These are phyloP conservation scores for Penicillium angulare DNA, from an alignment of 495 filamentous ascomycete genomes.

Conservation along the genomic window DNA sequence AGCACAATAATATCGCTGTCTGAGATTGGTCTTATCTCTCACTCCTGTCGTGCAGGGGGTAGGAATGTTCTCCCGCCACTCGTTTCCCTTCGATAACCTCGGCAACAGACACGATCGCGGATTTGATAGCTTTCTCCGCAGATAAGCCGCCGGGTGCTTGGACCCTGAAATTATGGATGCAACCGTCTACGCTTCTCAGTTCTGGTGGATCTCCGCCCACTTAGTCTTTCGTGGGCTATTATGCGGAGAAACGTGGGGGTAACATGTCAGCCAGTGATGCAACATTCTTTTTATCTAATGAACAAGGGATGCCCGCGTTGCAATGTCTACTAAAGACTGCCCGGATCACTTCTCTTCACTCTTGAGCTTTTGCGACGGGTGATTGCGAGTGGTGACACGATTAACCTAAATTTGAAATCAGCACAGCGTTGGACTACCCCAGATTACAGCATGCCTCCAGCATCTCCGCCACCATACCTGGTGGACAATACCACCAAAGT, in stretches of 20 bases:
- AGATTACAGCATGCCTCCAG: constrained; percentile 11
- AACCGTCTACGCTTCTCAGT: constrained; percentile 10
- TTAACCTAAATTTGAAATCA: too few relatives aligned
- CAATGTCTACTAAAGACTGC: constrained; percentile 9
- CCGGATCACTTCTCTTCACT: neutral
- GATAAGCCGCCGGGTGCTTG: neutral
- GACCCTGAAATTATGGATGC: constrained; percentile 13
- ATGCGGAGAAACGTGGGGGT: constrained; percentile 31
- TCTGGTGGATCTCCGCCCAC: constrained; percentile 8
- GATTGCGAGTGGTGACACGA: too few relatives aligned
- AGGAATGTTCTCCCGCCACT: neutral
- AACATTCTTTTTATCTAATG: constrained; percentile 22
- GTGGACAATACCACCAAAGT: constrained; percentile 22
- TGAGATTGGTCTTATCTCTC: neutral
- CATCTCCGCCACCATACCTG: constrained; percentile 5
- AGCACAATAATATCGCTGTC: neutral
- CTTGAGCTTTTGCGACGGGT: too few relatives aligned
- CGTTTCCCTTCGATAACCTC: neutral
- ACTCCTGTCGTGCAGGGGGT: neutral
- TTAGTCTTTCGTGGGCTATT: neutral
- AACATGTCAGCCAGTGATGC: constrained; percentile 11
- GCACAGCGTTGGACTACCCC: too few relatives aligned
- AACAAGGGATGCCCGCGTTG: constrained; percentile 16
- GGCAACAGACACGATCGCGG: neutral
- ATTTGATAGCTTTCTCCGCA: neutral